A percentile compares a stretch with the other conserved stretches of the same genome.
phyloP scores from a whole-genome alignment of 768 basidiomycete genomes.

The Gautieria morchelliformis region DNA sequence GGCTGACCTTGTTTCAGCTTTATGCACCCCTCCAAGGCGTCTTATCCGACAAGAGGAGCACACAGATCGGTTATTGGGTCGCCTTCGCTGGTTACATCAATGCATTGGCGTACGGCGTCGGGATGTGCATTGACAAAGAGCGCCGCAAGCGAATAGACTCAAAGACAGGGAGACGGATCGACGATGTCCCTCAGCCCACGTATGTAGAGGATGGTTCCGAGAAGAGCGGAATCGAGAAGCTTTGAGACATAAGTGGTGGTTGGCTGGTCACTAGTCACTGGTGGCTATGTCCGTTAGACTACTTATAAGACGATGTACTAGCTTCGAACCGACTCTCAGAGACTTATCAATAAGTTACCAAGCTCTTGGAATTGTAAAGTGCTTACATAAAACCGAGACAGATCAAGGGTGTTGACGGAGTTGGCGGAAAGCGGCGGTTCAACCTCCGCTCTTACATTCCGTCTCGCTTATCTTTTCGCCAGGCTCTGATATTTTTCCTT shows the following conservation, averaged over 20 bases:
- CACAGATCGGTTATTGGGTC: conserved; percentile 9
- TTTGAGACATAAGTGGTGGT: background rate
- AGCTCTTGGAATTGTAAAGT: no score
- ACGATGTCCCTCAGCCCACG: background rate
- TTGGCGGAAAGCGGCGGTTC: no score
- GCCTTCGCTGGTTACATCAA: conserved; percentile 7
- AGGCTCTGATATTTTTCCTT: no score
- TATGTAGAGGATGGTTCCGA: background rate
- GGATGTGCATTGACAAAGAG: conserved; percentile 11
- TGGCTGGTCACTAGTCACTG: background rate
- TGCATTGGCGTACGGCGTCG: conserved; percentile 6
- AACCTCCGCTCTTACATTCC: no score
- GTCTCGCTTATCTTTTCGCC: no score
- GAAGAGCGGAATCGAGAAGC: conserved; percentile 1
- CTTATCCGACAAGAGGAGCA: conserved; percentile 1
- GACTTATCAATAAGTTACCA: no score
- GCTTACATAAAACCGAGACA: no score
- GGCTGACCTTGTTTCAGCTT: background rate
- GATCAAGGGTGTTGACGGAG: no score
- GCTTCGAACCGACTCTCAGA: no score
- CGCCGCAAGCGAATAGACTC: conserved; percentile 6
- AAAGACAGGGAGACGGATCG: conserved; percentile 3
- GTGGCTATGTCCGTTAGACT: no score
- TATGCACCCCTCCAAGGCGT: conserved; percentile 11
- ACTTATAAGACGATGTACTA: background rate